These are phyloP conservation scores for Jacaranda copaia DNA, from an alignment of 257 asterid species.

Conservation along the genomic window DNA sequence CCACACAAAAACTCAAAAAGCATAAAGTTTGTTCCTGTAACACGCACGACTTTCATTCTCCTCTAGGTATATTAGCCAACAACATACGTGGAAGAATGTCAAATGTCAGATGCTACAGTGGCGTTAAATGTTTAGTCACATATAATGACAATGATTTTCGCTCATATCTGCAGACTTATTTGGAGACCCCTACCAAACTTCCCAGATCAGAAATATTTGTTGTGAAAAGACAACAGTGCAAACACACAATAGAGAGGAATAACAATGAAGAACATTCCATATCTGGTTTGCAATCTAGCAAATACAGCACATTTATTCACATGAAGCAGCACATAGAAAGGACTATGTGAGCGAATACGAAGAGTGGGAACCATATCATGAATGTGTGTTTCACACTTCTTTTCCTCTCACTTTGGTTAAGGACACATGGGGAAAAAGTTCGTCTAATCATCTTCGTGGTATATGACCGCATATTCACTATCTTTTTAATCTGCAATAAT, in stretches of 20 bases:
- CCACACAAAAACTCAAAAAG: not conserved
- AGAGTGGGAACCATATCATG: conserved; percentile 5
- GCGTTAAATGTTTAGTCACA: not conserved
- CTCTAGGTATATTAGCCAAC: not conserved
- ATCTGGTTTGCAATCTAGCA: not conserved
- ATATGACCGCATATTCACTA: not conserved
- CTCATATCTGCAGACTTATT: not conserved
- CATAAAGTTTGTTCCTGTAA: not conserved
- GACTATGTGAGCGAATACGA: not conserved
- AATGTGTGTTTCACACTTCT: no score
- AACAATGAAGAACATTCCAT: not conserved
- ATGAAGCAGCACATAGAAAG: not conserved
- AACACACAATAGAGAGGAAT: no score
- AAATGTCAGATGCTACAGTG: not conserved
- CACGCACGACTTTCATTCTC: not conserved
- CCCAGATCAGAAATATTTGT: not conserved
- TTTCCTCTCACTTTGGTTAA: no score
- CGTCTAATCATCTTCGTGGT: not conserved
- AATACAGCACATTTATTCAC: not conserved
- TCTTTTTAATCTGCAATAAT: not conserved
- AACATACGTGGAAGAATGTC: not conserved
- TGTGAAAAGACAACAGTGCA: not conserved
- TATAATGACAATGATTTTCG: not conserved
- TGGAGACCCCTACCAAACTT: not conserved
- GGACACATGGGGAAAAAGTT: no score